Percentiles rank a stretch among this genome's conserved stretches.
Conservation (phyloP, 140 eudicot genomes). For the Stevia rebaudiana region DNA sequence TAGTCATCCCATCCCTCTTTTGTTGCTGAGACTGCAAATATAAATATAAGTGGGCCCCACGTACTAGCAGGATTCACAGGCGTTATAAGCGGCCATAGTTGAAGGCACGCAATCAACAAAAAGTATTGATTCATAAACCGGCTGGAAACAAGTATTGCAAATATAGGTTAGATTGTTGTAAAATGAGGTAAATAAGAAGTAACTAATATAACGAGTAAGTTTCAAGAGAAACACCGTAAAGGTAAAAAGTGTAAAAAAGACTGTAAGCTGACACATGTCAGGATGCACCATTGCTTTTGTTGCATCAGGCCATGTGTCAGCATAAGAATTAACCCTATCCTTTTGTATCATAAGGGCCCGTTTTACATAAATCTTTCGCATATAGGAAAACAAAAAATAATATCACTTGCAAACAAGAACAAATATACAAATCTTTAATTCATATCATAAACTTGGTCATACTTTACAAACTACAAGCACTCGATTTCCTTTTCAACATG, state of each 20-base stretch:
- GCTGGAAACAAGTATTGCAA: constrained; percentile 38
- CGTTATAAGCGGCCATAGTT: constrained; percentile 94
- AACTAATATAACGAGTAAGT: background rate
- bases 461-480: background rate
- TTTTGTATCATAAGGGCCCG: background rate
- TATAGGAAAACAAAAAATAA: background rate
- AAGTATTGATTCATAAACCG: constrained; percentile 99
- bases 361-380: background rate
- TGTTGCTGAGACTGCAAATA: constrained; percentile 95
- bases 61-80: constrained; percentile 99
- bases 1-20: constrained; percentile 99
- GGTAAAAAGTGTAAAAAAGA: background rate
- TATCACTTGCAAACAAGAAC: constrained; percentile 17
- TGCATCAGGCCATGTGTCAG: background rate
- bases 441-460: background rate
- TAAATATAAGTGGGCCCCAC: constrained; percentile 94
- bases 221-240: background rate
- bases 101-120: constrained; percentile 98
- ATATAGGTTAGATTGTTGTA: constrained; percentile 7
- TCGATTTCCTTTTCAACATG: constrained; percentile 1
- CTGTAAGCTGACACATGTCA: background rate
- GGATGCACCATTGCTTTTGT: background rate
- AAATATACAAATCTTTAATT: background rate
- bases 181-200: background rate
- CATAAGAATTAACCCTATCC: background rate